These are phyloP conservation scores for Limnomonas spitsbergensis DNA, from an alignment of 139 green algal genomes.

Conservation along the genomic window DNA sequence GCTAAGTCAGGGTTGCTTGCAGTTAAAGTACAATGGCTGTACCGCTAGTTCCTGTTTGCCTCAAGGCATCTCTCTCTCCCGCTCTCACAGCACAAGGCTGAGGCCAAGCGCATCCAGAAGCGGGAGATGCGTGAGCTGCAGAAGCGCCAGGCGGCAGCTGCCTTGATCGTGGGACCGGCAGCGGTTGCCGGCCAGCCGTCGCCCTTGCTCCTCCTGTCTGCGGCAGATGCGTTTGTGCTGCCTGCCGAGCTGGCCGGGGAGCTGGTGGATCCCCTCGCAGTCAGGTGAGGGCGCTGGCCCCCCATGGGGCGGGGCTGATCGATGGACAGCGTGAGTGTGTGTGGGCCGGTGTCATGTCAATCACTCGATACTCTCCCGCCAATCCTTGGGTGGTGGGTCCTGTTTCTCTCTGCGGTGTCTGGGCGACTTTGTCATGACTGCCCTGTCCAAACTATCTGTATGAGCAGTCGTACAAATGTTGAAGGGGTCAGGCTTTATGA, in stretches of 20 bases:
- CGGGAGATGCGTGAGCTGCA: slow-evolving; percentile 65
- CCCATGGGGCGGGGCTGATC: not conserved
- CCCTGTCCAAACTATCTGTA: too few species aligned
- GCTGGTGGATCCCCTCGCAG: slow-evolving; percentile 1
- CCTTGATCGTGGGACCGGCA: not conserved
- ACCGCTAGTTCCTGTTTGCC: too few species aligned
- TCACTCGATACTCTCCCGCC: too few species aligned
- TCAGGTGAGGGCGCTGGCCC: not conserved
- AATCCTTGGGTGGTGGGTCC: too few species aligned
- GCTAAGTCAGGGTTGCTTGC: too few species aligned
- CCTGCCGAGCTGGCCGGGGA: not conserved
- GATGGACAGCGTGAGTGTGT: too few species aligned
- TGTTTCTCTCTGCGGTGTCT: too few species aligned
- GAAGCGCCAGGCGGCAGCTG: slow-evolving; percentile 50
- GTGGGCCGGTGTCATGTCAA: too few species aligned
- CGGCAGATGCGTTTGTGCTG: slow-evolving; percentile 1
- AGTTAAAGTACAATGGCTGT: too few species aligned
- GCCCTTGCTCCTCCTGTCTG: not conserved
- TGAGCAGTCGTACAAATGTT: too few species aligned
- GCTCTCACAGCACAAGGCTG: slow-evolving; percentile 25
- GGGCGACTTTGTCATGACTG: too few species aligned
- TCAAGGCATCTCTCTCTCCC: not conserved
- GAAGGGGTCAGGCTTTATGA: too few species aligned
- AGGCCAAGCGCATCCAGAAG: slow-evolving; percentile 65
- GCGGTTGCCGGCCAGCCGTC: not conserved